Base-by-base conservation (phyloP, 345 rosid genomes). In the Salix brachista region DNA sequence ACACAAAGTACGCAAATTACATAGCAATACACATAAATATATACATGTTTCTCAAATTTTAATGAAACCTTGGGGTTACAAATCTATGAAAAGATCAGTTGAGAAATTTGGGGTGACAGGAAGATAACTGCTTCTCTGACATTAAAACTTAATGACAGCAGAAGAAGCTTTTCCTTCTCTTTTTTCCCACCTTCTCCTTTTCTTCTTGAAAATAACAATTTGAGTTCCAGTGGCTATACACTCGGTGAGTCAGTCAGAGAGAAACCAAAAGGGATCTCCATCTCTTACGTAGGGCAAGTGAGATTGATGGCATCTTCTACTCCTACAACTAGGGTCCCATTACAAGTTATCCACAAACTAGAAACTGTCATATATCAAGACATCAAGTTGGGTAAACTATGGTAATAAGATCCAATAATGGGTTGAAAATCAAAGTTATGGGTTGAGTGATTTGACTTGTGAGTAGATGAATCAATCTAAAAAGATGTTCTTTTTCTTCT, bases 141-240 rank as follows among this genome's bases (percentile, higher is more conserved):
- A 39, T 39, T 39, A 39, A 39, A 39, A 9, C 41, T 39, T 39
- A 39, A 41, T 41, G 44, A 46, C 19, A 48, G 54, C 54, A 48
- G 54, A 48, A 16, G 54, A 48, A 48, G 19, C 54, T 16, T 16
- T 42, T 42, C 48, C 48, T 42, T 5, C 48, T 42, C 48, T 42
- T 42, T 42, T 42, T 2, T 12, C 50, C 50, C 3, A 44, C 50
- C 50, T 44, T 44, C 12, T 48, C 54, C 5, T 48, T 48, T 48
- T 48, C 19, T 48, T 48, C 14, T 48, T 48, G 54, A 48, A 48
- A 48, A 16, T 48, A 48, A 48, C 54, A 48, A 48, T 48, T 14
- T 48, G 54, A 48, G 54, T 4, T 48, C 78, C 44, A 77, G 61
- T 76, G 83, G 80, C 25, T 41, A 54, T 80, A 76, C 64, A 73